phyloP scores from a whole-genome alignment of 1,284 basidiomycete species.

The Sparassis latifolia region DNA sequence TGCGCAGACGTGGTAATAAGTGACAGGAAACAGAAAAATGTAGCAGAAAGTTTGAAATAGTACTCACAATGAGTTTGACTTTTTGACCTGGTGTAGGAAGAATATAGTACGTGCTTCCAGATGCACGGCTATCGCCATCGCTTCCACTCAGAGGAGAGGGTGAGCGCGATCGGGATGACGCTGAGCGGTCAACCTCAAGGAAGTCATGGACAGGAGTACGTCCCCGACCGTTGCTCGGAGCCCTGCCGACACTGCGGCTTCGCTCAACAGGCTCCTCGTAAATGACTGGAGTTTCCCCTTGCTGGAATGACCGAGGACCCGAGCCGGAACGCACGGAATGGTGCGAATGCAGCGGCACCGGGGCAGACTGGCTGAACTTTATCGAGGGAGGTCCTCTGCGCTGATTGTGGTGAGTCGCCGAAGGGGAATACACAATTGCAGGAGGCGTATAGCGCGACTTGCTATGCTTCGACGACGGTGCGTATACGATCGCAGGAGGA shows the following conservation, averaged over 20 bases:
- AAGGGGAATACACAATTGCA: slow-evolving; percentile 25
- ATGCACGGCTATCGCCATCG: slow-evolving; percentile 42
- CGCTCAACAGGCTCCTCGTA: neutral
- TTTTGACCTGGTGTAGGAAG: slow-evolving; percentile 61
- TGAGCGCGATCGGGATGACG: slow-evolving; percentile 11
- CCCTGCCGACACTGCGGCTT: slow-evolving; percentile 6
- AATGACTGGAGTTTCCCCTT: neutral
- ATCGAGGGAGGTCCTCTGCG: slow-evolving; percentile 20
- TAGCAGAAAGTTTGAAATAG: neutral
- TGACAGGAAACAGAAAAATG: slow-evolving; percentile 1
- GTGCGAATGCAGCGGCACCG: slow-evolving; percentile 15
- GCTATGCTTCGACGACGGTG: slow-evolving; percentile 24
- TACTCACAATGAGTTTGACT: slow-evolving; percentile 62
- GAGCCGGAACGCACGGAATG: slow-evolving; percentile 2
- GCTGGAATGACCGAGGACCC: slow-evolving; percentile 1
- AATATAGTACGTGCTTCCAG: slow-evolving; percentile 68
- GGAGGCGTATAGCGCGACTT: slow-evolving; percentile 26
- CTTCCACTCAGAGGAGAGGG: slow-evolving; percentile 20
- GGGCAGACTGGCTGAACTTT: slow-evolving; percentile 25
- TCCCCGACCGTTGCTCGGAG: slow-evolving; percentile 5
- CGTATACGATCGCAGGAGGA: slow-evolving; percentile 30
- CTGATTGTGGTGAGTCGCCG: slow-evolving; percentile 14
- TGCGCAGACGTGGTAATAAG: slow-evolving; percentile 9
- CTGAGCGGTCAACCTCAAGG: slow-evolving; percentile 2
- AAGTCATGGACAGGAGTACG: slow-evolving; percentile 11